Evolutionary conservation across 2,329 filamentous ascomycete species (phyloP), one percentile per base, ranked within the genome.

Genomic region (Metarhizium humberi): DNA sequence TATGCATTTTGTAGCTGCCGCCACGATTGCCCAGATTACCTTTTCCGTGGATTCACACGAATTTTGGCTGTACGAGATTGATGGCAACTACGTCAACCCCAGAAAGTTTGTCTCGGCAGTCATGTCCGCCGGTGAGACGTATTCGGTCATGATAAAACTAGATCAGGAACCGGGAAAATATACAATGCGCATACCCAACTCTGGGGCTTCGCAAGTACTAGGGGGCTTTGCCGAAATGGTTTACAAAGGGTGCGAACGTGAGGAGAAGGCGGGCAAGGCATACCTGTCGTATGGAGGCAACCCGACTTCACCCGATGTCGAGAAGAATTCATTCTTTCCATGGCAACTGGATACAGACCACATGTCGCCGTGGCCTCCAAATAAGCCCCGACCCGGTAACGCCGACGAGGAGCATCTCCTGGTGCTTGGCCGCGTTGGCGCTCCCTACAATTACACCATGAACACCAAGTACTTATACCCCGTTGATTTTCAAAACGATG

Each of bases 41-140:
- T 42, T 51, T 29, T 70, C 69, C 5, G 71, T 76, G 32, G 73
- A 76, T 57, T 67, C 71, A 50, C 73, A 76, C 56, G 66, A 69
- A 2, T 66, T 77, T 65, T 72, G 66, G 53, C 61, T 77, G 11
- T 76, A 75, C 51, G 72, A 69, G 14, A 65, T 71, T 25, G 74
- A 76, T 55, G 74, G 74, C 1, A 64, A 65, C 30, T 75, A 70
- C 54, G 67, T 76, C 13, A 64, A 71, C 46, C 73, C 73, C 0
- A 52, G 55, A 8, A 49, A 57, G 10, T 58, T 66, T 49, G 66
- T 73, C 20, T 64, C 50, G 6, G 50, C 50, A 18, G 30, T 40
- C 14, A 51, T 51, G 34, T 51, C 59, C 56, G 68, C 65, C 42
- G 73, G 74, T 13, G 67, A 73, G 51, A 69, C 74, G 10, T 68